phyloP scores from a whole-genome alignment of 345 rosid genomes.

The Nasturtium officinale region DNA sequence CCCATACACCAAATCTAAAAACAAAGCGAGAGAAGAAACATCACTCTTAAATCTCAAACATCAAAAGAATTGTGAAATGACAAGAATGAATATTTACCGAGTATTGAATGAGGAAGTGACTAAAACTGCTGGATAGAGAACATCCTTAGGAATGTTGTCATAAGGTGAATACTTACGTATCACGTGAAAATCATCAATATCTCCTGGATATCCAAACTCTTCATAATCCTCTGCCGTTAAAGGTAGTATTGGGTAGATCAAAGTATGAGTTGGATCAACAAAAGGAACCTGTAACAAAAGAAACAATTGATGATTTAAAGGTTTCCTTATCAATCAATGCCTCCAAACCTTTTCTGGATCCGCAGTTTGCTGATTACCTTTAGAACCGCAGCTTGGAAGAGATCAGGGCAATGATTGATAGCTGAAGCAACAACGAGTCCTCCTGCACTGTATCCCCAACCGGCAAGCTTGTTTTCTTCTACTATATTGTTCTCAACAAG shows the following conservation, averaged over 20 bases:
- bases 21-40: constrained; percentile 10
- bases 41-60: constrained; percentile 3
- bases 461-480: constrained; percentile 73
- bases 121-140: constrained; percentile 73
- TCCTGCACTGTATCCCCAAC: constrained; percentile 94
- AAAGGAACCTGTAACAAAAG: constrained; percentile 72
- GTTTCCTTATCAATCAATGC: background rate
- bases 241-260: constrained; percentile 78
- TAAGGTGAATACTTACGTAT: constrained; percentile 80
- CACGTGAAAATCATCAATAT: constrained; percentile 73
- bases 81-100: constrained; percentile 48
- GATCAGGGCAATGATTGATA: constrained; percentile 67
- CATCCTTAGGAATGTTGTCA: constrained; percentile 77
- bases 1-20: constrained; percentile 94
- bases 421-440: constrained; percentile 95
- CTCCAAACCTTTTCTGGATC: background rate
- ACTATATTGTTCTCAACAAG: constrained; percentile 68
- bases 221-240: constrained; percentile 77
- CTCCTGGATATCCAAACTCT: constrained; percentile 91
- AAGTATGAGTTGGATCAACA: constrained; percentile 86
- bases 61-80: background rate
- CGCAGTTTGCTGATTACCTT: constrained; percentile 51
- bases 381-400: constrained; percentile 80
- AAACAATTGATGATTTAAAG: background rate
- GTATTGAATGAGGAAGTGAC: constrained; percentile 86